These are phyloP conservation scores for Salvia hispanica DNA, from an alignment of 257 asterid species.

Conservation along the genomic window DNA sequence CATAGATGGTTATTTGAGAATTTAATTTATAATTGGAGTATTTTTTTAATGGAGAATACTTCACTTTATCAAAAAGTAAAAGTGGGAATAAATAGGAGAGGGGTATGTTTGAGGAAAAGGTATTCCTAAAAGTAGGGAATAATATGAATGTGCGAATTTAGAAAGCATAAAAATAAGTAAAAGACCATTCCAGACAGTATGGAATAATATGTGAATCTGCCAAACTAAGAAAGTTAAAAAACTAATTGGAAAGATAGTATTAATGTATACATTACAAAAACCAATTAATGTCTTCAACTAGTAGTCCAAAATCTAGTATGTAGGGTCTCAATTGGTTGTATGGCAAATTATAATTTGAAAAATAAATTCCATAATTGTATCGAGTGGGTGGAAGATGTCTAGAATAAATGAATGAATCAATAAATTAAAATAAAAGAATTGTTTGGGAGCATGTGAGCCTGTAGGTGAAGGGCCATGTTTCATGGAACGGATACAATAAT, in stretches of 20 bases:
- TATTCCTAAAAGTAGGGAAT: background rate
- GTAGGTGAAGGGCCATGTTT: conserved; percentile 34
- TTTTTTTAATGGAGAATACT: too few relatives aligned
- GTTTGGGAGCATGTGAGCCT: conserved; percentile 19
- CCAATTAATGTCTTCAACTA: background rate
- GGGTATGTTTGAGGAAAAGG: too few relatives aligned
- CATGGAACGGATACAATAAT: conserved; percentile 37
- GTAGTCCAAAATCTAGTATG: background rate
- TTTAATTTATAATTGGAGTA: too few relatives aligned
- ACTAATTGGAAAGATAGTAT: background rate
- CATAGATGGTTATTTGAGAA: too few relatives aligned
- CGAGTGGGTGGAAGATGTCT: conserved; percentile 29
- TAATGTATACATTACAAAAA: background rate
- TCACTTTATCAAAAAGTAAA: too few relatives aligned
- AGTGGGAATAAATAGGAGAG: too few relatives aligned
- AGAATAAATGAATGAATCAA: conserved; percentile 7
- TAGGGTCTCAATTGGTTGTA: conserved; percentile 12
- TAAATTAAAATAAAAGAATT: background rate
- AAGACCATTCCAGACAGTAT: background rate
- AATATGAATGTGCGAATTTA: background rate
- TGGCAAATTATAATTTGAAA: background rate
- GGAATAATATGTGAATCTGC: conserved; percentile 5
- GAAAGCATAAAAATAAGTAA: background rate
- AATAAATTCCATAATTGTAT: background rate
- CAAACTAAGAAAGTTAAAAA: background rate